These are phyloP conservation scores for Athelia sp. DNA, from an alignment of 1,284 basidiomycete genomes.

Conservation along the genomic window DNA sequence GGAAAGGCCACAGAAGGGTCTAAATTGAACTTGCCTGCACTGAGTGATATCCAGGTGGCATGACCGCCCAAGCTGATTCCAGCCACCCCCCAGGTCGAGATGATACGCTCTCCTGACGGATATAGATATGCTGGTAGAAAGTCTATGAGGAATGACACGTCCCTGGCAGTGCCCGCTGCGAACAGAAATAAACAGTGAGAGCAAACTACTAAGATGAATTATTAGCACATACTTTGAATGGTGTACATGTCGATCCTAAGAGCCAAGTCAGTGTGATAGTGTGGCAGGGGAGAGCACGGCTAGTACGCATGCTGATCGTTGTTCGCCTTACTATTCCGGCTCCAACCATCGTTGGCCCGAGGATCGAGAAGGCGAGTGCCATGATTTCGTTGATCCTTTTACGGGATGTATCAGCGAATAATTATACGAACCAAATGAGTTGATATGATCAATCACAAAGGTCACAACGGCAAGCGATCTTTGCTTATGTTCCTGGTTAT, in stretches of 20 bases:
- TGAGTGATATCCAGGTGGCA: conserved; percentile 66
- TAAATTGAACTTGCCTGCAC: conserved; percentile 40
- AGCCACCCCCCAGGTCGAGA: conserved; percentile 65
- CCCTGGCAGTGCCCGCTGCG: conserved; percentile 60
- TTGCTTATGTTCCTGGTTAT: conserved; percentile 24
- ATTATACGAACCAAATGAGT: background rate
- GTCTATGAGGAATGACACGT: conserved; percentile 79
- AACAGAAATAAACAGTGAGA: background rate
- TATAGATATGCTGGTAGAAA: conserved; percentile 78
- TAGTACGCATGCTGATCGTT: conserved; percentile 69
- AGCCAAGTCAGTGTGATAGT: conserved; percentile 5
- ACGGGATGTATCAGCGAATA: background rate
- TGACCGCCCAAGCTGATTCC: conserved; percentile 81
- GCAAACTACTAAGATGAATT: background rate
- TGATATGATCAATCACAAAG: conserved; percentile 35
- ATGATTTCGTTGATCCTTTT: conserved; percentile 80
- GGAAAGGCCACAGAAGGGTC: background rate
- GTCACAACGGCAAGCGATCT: conserved; percentile 47
- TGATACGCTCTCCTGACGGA: conserved; percentile 57
- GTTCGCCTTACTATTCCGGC: conserved; percentile 29
- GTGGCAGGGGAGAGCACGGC: conserved; percentile 15
- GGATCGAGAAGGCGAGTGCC: conserved; percentile 52
- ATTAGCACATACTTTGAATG: conserved; percentile 45
- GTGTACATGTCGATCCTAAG: conserved; percentile 74
- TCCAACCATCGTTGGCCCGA: conserved; percentile 55